Evolutionary conservation across 2,329 filamentous ascomycete genomes (phyloP), one percentile per base, ranked within the genome.

Genomic region (Furcasterigmium sp.): DNA sequence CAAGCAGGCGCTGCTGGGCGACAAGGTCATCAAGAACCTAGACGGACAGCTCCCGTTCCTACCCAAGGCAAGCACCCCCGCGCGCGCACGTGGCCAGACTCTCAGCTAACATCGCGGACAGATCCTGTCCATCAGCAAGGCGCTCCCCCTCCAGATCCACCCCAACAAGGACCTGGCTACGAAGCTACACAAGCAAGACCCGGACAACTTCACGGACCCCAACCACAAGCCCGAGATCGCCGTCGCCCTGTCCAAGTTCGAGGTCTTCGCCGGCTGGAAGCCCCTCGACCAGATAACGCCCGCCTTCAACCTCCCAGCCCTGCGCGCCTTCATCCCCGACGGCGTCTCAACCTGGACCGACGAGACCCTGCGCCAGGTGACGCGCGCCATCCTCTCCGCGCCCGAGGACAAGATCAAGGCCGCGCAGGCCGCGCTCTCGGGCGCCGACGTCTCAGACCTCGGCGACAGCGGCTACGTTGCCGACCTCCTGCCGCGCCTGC

Each of bases 151-250:
- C 3, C 85, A 90, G 56, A 73, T 89, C 13, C 85, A 90, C 50
- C 85, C 85, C 25, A 78, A 89, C 64, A 86, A 84, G 55, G 67
- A 75, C 0, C 72, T 89, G 2, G 76, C 85, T 0, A 63, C 72
- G 8, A 72, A 80, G 53, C 71, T 89, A 3, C 83, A 89, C 62
- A 58, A 73, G 42, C 59, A 78, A 50, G 72, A 87, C 42, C 84
- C 85, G 0, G 62, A 78, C 3, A 75, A 79, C 45, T 90, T 85
- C 59, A 78, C 76, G 2, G 85, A 91, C 51, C 66, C 76, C 3
- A 90, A 90, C 59, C 85, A 90, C 68, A 90, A 90, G 63, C 85
- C 86, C 2, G 85, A 91, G 57, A 90, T 91, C 42, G 85, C 85
- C 1, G 68, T 91, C 2, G 85, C 85, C 0, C 64, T 90, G 1